phyloP scores from a whole-genome alignment of 1,284 basidiomycete genomes.

The Cryptococcus depauperatus region DNA sequence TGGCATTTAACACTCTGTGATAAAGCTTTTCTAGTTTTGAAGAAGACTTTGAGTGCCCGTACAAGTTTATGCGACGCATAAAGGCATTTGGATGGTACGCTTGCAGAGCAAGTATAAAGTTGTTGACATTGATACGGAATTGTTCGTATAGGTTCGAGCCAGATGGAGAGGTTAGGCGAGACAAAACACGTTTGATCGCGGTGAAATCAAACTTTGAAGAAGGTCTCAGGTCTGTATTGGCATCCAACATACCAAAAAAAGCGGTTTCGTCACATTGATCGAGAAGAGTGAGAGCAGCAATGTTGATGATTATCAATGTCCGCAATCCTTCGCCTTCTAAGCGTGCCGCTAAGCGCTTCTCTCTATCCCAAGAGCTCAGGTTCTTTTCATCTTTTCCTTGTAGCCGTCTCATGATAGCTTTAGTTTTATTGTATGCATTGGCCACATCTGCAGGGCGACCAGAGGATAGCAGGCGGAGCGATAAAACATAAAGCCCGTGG shows the following conservation, averaged over 20 bases:
- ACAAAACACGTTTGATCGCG: constrained; percentile 5
- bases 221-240: constrained; percentile 8
- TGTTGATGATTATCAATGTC: constrained; percentile 13
- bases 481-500: constrained; percentile 15
- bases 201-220: constrained; percentile 4
- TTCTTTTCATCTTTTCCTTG: constrained; percentile 16
- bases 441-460: constrained; percentile 15
- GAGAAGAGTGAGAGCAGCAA: constrained; percentile 24
- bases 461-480: constrained; percentile 14
- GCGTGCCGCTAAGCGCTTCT: constrained; percentile 17
- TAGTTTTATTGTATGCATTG: constrained; percentile 10
- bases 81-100: constrained; percentile 22
- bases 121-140: constrained; percentile 16
- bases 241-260: constrained; percentile 14
- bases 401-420: constrained; percentile 10
- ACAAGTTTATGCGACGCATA: constrained; percentile 6
- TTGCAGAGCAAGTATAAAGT: constrained; percentile 12
- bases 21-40: constrained; percentile 10
- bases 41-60: constrained; percentile 2
- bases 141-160: not conserved
- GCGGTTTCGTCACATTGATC: constrained; percentile 14
- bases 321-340: constrained; percentile 16
- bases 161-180: not conserved
- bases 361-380: constrained; percentile 12
- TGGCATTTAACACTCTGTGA: constrained; percentile 16